Evolutionary conservation across 2,329 filamentous ascomycete species (phyloP), one percentile per base, ranked within the genome.

Genomic region (Coleophoma cylindrospora): DNA sequence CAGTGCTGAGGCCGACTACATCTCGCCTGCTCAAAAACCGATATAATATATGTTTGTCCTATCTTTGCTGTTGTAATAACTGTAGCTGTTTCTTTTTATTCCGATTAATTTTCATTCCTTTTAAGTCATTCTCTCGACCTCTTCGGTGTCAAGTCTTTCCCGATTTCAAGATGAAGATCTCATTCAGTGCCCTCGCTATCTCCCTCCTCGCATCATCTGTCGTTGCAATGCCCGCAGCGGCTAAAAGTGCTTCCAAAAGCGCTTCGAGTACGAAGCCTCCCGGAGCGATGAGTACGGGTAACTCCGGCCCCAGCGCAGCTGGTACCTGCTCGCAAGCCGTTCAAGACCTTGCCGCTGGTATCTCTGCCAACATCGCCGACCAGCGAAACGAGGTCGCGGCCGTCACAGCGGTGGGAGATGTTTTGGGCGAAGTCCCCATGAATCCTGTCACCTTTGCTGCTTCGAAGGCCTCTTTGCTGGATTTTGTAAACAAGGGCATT

Each of bases 401-500:
- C 32, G 56, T 56, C 6, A 52, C 41, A 11, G 48, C 53, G 6
- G 44, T 60, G 7, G 55, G 53, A 3, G 45, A 49, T 9, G 48
- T 59, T 2, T 43, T 60, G 5, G 43, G 45, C 4, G 51, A 57
- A 32, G 49, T 50, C 10, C 58, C 56, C 2, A 14, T 59, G 9
- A 50, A 59, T 37, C 12, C 33, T 9, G 50, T 53, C 5, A 49
- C 49, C 21, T 60, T 59, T 45, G 34, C 48, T 2, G 50, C 51
- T 0, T 53, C 53, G 4, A 54, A 60, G 48, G 33, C 45, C 10
- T 49, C 41, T 1, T 47, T 60, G 3, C 21, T 60, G 34, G 47
- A 47, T 9, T 60, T 55, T 38, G 56, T 60, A 4, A 50, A 50
- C 2, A 57, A 59, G 40, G 58, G 58, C 1, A 56, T 60, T n/a